Evolutionary conservation across 78 protist species (phyloP), one percentile per base, ranked within the genome.

Genomic region (Bodo saltans): DNA sequence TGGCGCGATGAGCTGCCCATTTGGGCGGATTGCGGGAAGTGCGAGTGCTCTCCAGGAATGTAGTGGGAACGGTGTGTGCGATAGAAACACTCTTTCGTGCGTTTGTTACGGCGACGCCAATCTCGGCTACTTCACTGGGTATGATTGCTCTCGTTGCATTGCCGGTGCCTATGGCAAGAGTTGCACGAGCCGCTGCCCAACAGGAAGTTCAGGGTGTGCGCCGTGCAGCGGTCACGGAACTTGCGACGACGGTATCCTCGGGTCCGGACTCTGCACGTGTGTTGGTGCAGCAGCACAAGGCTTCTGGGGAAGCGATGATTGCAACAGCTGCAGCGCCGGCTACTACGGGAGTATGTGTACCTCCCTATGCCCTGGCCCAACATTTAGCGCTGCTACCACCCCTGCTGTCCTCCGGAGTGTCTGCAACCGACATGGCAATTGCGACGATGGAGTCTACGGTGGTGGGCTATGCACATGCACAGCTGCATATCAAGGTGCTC

Each of bases 381-480:
- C 60, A 17, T 8, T 17, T 17, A 47, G 17, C 60, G n/a, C 60
- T 25, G 60, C 17, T 17, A 23, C 60, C 60, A 47, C 60, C 60
- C n/a, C n/a, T 17, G 60, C 60, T 47, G 60, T 47, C n/a, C 42
- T 33, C 35, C 73, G 30, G 23, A 33, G 70, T 4, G 3, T 25
- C 8, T 76, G 81, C 81, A 67, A 30, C 41, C 69, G 53, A 27
- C 81, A 76, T 27, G 81, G 81, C 27, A 27, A 4, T 2, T 76
- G 81, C 35, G 81, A 39, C 12, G 85, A 81, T 12, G 81, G 81
- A 11, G 8, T 67, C n/a, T 12, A 25, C 12, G 41, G 39, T 1
- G 42, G 69, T 2, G 37, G 60, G 3, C n/a, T 17, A 26, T 76
- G 81, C 69, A 17, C 28, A 3, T 76, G 81, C 69, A 12, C 12